These are phyloP conservation scores for Puccinia novopanici DNA, from an alignment of 1,284 basidiomycete species.

Conservation along the genomic window DNA sequence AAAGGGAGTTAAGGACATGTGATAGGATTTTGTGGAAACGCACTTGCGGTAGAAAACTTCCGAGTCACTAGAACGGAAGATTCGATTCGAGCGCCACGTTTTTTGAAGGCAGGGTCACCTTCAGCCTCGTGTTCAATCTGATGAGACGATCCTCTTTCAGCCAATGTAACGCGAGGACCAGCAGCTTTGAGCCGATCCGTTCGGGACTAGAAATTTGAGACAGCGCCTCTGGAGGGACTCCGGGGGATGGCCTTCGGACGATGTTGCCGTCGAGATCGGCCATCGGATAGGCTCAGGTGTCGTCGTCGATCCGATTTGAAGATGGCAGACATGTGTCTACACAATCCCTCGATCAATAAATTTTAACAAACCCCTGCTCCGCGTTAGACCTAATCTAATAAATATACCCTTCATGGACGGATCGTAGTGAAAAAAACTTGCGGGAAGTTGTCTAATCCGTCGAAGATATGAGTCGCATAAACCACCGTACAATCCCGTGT, in stretches of 20 bases:
- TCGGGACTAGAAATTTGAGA: conserved; percentile 54
- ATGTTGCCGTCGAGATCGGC: conserved; percentile 62
- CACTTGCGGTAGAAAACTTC: conserved; percentile 88
- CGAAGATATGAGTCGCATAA: conserved; percentile 95
- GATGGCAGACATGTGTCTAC: conserved; percentile 78
- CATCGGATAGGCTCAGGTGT: conserved; percentile 70
- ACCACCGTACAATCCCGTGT: conserved; percentile 82
- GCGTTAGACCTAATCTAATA: not conserved
- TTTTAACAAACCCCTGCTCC: not conserved
- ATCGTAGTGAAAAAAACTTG: not conserved
- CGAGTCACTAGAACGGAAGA: conserved; percentile 68
- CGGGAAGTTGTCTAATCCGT: conserved; percentile 81
- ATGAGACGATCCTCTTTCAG: conserved; percentile 75
- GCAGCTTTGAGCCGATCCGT: conserved; percentile 64
- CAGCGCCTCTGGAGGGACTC: conserved; percentile 53
- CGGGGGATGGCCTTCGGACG: conserved; percentile 46
- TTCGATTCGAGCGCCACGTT: conserved; percentile 70
- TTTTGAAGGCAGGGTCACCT: conserved; percentile 61
- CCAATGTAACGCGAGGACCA: conserved; percentile 78
- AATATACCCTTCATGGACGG: no score
- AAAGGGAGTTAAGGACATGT: not conserved
- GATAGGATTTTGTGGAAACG: conserved; percentile 51
- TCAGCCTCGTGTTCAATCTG: conserved; percentile 65
- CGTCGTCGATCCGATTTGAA: conserved; percentile 74
- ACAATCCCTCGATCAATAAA: not conserved